Evolutionary conservation across 257 asterid species (phyloP), one percentile per base, ranked within the genome.

Genomic region (Hygrophila difformis): DNA sequence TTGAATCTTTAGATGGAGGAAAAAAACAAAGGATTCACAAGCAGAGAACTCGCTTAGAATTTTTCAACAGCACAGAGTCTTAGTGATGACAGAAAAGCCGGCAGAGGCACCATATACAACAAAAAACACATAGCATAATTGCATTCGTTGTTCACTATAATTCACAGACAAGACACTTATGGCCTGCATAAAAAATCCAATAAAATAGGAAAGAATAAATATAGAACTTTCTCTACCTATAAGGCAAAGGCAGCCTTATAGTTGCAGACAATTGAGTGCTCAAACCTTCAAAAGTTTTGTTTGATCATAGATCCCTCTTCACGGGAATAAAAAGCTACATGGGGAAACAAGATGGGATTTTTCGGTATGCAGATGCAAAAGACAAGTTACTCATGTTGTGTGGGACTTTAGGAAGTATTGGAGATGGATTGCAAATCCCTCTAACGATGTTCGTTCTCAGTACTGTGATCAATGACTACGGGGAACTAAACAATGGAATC

Each of bases 341-440:
- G 81, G 74, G 65, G 12, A 39, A 59, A 21, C 64, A 56, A 16
- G 51, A 76, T 8, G 93, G 87, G 51, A 78, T 85, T 31, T 78
- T 85, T 43, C 67, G 91, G 12, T 84, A 81, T 57, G 95, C 93
- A 2, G 95, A 85, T 39, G 35, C 62, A 37, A 49, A 28, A 15
- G 95, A 85, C 69, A 85, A 78, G 60, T 0, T 81, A 47, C 65
- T 78, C 23, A 85, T 85, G 87, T 64, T 69, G 1, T 56, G 81
- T 3, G 95, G 95, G 19, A 72, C 82, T 8, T 48, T 85, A 55
- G 93, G 95, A 3, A 75, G 95, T 68, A 72, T 81, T 14, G 95
- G 95, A 60, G 95, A 85, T 76, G 95, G 95, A n/a, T 36, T 85
- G 57, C 95, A 85, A 51, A 51, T 85, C 61, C 91, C 95, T 20